Conservation (phyloP, 768 basidiomycete genomes). For the Wakefieldia striispora region DNA sequence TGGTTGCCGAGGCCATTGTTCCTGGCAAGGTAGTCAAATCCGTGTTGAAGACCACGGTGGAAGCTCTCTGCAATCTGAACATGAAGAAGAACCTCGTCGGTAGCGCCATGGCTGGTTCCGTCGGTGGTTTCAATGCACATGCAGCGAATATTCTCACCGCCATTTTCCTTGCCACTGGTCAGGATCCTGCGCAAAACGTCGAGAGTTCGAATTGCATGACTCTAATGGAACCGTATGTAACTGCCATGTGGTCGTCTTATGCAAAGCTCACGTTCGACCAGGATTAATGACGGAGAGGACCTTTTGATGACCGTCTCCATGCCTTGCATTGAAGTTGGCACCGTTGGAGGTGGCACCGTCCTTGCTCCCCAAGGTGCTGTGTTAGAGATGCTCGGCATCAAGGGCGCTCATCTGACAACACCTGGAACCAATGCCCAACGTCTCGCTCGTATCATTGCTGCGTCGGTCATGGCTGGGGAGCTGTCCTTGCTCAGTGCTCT, state of each 20-base stretch:
- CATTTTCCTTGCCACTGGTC: conserved; percentile 92
- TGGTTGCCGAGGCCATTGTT: conserved; percentile 93
- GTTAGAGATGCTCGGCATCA: conserved; percentile 91
- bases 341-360: conserved; percentile 94
- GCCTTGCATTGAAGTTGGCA: conserved; percentile 99
- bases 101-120: conserved; percentile 96
- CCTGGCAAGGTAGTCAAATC: conserved; percentile 85
- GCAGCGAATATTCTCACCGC: conserved; percentile 97
- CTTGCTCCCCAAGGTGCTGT: conserved; percentile 88
- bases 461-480: conserved; percentile 97
- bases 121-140: conserved; percentile 98
- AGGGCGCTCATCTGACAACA: conserved; percentile 80
- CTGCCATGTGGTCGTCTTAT: conserved; percentile 1
- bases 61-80: conserved; percentile 85
- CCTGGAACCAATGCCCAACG: conserved; percentile 90
- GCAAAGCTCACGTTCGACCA: conserved; percentile 29
- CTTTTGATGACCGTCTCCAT: conserved; percentile 91
- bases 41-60: conserved; percentile 95
- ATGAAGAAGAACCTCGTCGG: conserved; percentile 97
- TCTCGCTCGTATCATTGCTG: conserved; percentile 86
- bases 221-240: conserved; percentile 90
- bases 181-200: conserved; percentile 99
- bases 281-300: conserved; percentile 86
- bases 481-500: conserved; percentile 88
- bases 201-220: conserved; percentile 99